Evolutionary conservation across 805 yeast species (phyloP), one percentile per base, ranked within the genome.

Genomic region (Kluyveromyces dobzhanskii): DNA sequence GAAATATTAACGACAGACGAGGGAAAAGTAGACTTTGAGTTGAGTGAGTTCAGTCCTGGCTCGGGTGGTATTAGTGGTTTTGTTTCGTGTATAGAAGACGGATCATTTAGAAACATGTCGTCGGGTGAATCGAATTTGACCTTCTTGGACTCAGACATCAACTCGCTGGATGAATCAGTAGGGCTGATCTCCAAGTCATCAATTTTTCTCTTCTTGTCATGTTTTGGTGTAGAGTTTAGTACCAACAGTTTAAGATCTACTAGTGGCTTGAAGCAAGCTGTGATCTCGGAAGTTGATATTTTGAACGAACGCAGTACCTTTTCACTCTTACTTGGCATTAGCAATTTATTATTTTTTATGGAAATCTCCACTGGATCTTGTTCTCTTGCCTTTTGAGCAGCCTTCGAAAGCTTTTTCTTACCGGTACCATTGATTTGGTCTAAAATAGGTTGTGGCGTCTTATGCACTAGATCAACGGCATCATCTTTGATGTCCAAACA

Each of bases 51-150:
- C 13, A 18, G 7, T 24, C 17, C 30, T 4, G 24, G 12, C n/a
- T 34, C 37, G 3, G 21, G 12, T 17, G 37, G 37, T 6, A 34
- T 10, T 12, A 11, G 12, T 24, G 16, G 30, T 24, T 34, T 34
- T 11, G 19, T 17, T 7, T 34, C 37, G 5, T 39, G 38, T 9
- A 34, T 13, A 6, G 32, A 32, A 12, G 32, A 26, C 4, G 43
- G 41, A 3, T 45, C 48, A n/a, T 44, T 39, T 3, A 48, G 40
- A 37, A 53, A 57, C 45, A 51, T 41, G 39, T 59, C 62, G 34
- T 56, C 64, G 3, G 64, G 64, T 10, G 62, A 57, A 40, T 59
- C 62, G 18, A 59, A 35, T 32, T 59, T 59, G 12, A 59, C 43
- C 30, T 49, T 54, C 43, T 59, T 59, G 12, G 64, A 56, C 8